These are phyloP conservation scores for Mesostigma viride DNA, from an alignment of 139 green algal genomes.

Conservation along the genomic window DNA sequence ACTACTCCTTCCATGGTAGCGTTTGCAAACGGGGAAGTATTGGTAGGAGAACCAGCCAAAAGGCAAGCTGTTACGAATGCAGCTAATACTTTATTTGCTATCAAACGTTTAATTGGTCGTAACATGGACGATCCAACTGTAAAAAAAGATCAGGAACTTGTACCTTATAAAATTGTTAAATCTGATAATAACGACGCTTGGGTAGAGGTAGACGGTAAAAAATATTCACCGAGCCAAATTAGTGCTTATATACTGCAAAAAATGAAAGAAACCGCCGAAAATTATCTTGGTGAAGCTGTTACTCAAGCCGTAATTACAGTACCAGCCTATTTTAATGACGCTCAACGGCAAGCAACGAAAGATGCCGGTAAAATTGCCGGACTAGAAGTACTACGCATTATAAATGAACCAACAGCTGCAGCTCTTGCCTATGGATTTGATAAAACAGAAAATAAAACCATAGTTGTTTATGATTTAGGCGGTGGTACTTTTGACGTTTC, in stretches of 20 bases:
- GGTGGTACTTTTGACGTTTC: slow-evolving; percentile 99
- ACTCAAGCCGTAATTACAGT: slow-evolving; percentile 96
- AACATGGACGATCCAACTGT: slow-evolving; percentile 75
- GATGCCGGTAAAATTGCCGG: slow-evolving; percentile 87
- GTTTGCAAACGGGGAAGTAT: slow-evolving; percentile 59
- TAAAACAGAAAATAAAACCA: slow-evolving; percentile 95
- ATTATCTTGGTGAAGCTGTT: slow-evolving; percentile 69
- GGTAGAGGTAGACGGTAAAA: slow-evolving; percentile 72
- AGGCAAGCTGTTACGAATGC: slow-evolving; percentile 95
- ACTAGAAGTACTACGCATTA: slow-evolving; percentile 96
- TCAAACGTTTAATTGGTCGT: slow-evolving; percentile 95
- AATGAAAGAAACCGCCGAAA: slow-evolving; percentile 59
- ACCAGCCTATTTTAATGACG: slow-evolving; percentile 99
- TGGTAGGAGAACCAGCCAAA: slow-evolving; percentile 97
- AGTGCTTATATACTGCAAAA: slow-evolving; percentile 73
- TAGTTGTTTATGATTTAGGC: slow-evolving; percentile 98
- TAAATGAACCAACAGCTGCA: slow-evolving; percentile 97
- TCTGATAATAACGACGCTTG: too few species aligned
- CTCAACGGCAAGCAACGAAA: slow-evolving; percentile 85
- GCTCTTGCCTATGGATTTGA: slow-evolving; percentile 96
- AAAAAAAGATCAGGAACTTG: slow-evolving; percentile 73
- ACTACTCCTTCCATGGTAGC: slow-evolving; percentile 96
- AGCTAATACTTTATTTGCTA: slow-evolving; percentile 97
- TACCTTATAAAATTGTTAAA: too few species aligned
- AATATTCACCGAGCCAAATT: slow-evolving; percentile 96